Conservation (phyloP, 1,139 yeast species). For the Hemisphaericaspora subhashii region DNA sequence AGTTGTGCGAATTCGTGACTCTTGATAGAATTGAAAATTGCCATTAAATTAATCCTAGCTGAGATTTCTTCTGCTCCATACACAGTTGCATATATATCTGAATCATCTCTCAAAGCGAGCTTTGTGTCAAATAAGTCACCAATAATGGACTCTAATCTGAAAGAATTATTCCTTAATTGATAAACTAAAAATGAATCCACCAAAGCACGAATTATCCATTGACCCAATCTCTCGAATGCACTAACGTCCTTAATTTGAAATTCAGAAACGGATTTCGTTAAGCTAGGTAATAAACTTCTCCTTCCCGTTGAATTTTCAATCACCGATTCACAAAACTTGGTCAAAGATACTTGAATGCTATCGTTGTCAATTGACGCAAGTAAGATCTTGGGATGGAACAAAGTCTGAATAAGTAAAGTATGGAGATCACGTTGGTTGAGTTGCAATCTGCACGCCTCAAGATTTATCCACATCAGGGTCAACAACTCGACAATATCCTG, state of each 20-base stretch:
- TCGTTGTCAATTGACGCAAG: conserved; percentile 21
- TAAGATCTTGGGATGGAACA: conserved; percentile 30
- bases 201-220: conserved; percentile 60
- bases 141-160: conserved; percentile 59
- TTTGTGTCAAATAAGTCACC: conserved; percentile 48
- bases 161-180: conserved; percentile 59
- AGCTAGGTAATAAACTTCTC: conserved; percentile 64
- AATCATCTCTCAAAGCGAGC: conserved; percentile 23
- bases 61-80: conserved; percentile 66
- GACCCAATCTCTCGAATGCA: conserved; percentile 35
- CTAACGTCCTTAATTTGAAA: no score
- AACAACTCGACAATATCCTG: conserved; percentile 30
- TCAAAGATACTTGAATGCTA: conserved; percentile 26
- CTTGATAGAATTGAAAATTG: conserved; percentile 39
- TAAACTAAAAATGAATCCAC: conserved; percentile 45
- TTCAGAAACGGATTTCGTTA: conserved; percentile 45
- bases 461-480: conserved; percentile 53
- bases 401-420: conserved; percentile 47
- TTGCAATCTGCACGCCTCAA: conserved; percentile 62
- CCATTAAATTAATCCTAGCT: conserved; percentile 51
- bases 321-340: conserved; percentile 42
- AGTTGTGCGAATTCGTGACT: conserved; percentile 34
- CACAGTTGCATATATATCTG: conserved; percentile 44
- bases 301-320: conserved; percentile 59
- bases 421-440: conserved; percentile 69